Evolutionary conservation across 257 asterid genomes (phyloP), one percentile per base, ranked within the genome.

Genomic region (Knoxia roxburghii): DNA sequence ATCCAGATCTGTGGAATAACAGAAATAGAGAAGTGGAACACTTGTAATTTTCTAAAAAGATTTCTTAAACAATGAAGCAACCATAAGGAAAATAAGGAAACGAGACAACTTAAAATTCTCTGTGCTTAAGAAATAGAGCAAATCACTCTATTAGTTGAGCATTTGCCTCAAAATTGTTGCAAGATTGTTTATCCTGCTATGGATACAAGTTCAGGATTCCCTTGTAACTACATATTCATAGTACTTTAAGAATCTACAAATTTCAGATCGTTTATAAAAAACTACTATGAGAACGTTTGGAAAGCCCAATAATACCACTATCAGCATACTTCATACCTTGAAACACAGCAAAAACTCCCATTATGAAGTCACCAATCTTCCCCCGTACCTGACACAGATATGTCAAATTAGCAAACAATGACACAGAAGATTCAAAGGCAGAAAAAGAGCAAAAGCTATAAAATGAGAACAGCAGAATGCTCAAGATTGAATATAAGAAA

Each of bases 331-430:
- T 70, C 40, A 67, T 86, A 90, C 95, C 96, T 90, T 85, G 97
- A 79, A 87, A 90, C 69, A 90, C 94, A 51, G 87, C 61, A 67
- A 86, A 83, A 48, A 86, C 89, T 21, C 90, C 85, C 70, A 83
- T 77, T 64, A 89, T 76, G 75, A 90, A 87, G 68, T 86, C 82
- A 35, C 90, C 85, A 68, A 90, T 87, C 76, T 84, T 86, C 73
- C 96, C 93, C 50, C 93, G 72, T 32, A 90, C 96, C 97, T 88
- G 91, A 76, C 67, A 60, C 67, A 74, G 58, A 59, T 37, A 72
- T 65, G 54, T 49, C 60, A 65, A 53, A 70, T 53, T 52, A 52
- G 48, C 26, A 9, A 68, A 33, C 9, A 20, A 55, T 63, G 15
- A 14, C 48, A 63, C 17, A 71, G 35, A 71, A 45, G 18, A 18